Evolutionary conservation across 768 basidiomycete genomes (phyloP), one percentile per base, ranked within the genome.

Genomic region (Termitomyces sp.): DNA sequence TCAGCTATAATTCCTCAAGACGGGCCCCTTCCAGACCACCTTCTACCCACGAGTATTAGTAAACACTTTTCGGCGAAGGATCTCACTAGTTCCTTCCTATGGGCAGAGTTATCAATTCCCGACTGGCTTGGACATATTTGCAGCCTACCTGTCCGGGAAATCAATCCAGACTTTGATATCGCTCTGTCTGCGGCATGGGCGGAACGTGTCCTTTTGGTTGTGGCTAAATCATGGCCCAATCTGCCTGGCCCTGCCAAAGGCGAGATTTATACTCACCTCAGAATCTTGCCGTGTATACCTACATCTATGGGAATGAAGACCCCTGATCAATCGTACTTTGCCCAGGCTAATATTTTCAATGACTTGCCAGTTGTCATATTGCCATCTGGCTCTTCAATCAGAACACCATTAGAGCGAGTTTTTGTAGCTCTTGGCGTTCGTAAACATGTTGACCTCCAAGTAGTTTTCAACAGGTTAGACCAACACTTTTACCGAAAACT

Each of bases 361-460:
- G 95, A 98, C 67, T 76, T 96, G 27, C 86, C 95, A 0, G 80
- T 92, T 42, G 85, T 94, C 6, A 79, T 74, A 1, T 73, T 97
- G 44, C 80, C 91, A 1, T 89, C 86, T 5, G 83, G 82, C 2
- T 63, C 72, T 2, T 52, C 67, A 0, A 74, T 94, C 61, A 93
- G 89, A 66, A 87, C 86, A 0, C 70, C 76, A 5, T 66, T 92
- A 61, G 93, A 95, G 66, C 86, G 82, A 60, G 68, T 92, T 3
- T 70, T 94, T 6, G 74, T 81, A 28, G 80, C 79, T 2, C 72
- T 98, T 0, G 96, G 94, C 11, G 91, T 98, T 11, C 82, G 93
- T 17, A 91, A 85, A 66, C 94, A 95, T 60, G 93, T 98, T 7
- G 91, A 98, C 58, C 76, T 98, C 2, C 94, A 98, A 68, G 75